phyloP scores from a whole-genome alignment of 306 rosid genomes.

The Corylus heterophylla region DNA sequence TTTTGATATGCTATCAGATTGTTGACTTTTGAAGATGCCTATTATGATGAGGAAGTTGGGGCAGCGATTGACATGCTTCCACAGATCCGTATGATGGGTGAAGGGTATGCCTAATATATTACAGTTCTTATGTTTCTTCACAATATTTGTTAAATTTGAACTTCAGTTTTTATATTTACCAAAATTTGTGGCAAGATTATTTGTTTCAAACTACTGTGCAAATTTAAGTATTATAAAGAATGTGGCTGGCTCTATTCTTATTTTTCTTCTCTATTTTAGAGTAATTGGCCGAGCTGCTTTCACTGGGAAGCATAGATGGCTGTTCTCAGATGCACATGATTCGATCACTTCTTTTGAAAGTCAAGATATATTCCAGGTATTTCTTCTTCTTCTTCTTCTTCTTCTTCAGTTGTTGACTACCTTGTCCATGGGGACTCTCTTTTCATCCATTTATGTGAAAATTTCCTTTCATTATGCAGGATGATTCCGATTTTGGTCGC shows the following conservation, averaged over 20 bases:
- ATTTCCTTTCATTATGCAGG: conserved; percentile 38
- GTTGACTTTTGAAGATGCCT: conserved; percentile 69
- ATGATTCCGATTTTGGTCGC: conserved; percentile 43
- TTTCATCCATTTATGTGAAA: conserved; percentile 15
- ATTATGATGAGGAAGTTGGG: conserved; percentile 58
- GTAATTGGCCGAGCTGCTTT: conserved; percentile 77
- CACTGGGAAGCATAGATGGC: conserved; percentile 66
- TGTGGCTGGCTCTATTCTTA: conserved; percentile 18
- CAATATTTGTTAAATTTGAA: neutral
- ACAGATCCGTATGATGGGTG: conserved; percentile 64
- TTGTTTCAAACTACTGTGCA: neutral
- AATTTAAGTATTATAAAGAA: conserved; percentile 3
- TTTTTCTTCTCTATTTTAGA: conserved; percentile 39
- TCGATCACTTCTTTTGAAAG: conserved; percentile 23
- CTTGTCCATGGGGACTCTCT: neutral
- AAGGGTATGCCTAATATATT: conserved; percentile 58
- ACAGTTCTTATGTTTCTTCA: neutral
- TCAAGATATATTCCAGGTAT: conserved; percentile 45
- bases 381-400: neutral
- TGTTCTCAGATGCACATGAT: conserved; percentile 52
- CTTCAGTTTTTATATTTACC: neutral
- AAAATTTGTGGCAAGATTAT: neutral
- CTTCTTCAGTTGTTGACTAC: neutral
- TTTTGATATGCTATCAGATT: conserved; percentile 51
- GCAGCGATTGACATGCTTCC: conserved; percentile 49